These are phyloP conservation scores for Diatrype stigma DNA, from an alignment of 2,329 filamentous ascomycete species.

Conservation along the genomic window DNA sequence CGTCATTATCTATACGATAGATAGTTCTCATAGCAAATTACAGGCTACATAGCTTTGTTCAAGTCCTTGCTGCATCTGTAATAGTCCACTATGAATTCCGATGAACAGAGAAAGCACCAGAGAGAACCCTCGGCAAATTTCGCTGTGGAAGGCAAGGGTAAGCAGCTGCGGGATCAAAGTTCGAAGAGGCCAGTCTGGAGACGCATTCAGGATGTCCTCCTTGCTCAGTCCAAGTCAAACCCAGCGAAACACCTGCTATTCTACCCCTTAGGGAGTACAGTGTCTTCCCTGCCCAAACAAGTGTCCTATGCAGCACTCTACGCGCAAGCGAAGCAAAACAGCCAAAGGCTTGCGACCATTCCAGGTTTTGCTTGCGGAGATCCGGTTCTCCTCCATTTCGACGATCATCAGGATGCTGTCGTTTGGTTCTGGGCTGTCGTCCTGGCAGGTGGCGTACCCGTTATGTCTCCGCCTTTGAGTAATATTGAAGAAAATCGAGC, in stretches of 20 bases:
- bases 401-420: constrained; percentile 19
- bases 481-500: constrained; percentile 10
- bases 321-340: background rate
- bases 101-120: too few species aligned
- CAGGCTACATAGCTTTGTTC: too few species aligned
- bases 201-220: too few species aligned
- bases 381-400: constrained; percentile 16
- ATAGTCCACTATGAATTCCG: too few species aligned
- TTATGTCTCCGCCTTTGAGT: constrained; percentile 15
- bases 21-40: too few species aligned
- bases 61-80: too few species aligned
- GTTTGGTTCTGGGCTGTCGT: constrained; percentile 23
- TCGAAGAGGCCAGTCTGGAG: too few species aligned
- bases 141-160: too few species aligned
- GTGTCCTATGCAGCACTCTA: background rate
- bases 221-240: background rate
- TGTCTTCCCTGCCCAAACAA: background rate
- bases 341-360: background rate
- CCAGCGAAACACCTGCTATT: background rate
- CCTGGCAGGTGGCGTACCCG: constrained; percentile 13
- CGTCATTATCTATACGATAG: too few species aligned
- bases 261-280: background rate
- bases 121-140: too few species aligned
- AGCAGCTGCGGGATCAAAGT: too few species aligned
- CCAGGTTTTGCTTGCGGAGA: background rate